Evolutionary conservation across 2,329 filamentous ascomycete genomes (phyloP).

Genomic region (Chrysoporthe cubensis): DNA sequence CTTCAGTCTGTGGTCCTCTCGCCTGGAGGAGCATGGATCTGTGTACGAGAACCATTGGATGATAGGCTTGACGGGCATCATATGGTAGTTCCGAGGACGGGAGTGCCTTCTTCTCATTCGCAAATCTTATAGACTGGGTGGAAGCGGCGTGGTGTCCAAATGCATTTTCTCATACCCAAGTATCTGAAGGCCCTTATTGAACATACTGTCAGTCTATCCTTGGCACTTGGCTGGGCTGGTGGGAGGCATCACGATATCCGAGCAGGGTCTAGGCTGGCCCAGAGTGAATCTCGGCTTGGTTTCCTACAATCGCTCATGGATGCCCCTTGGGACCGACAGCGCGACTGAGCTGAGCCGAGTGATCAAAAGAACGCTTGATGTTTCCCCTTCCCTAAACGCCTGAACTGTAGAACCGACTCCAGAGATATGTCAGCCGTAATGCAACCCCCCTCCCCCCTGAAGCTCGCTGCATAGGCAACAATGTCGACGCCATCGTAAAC

Average conservation of each 20-base stretch:
- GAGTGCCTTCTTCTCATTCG: conserved; percentile 25
- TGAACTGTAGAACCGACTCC: background rate
- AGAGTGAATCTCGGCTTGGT: background rate
- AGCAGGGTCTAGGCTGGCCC: background rate
- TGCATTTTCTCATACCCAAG: conserved; percentile 23
- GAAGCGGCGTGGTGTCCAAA: conserved; percentile 28
- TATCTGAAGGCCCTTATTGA: background rate
- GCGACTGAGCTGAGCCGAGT: background rate
- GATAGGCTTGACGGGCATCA: conserved; percentile 15
- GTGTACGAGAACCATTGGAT: conserved; percentile 21
- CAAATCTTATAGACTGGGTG: conserved; percentile 35
- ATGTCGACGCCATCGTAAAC: background rate
- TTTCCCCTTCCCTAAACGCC: background rate
- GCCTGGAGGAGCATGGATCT: conserved; percentile 8
- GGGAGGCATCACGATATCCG: background rate
- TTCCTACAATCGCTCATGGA: background rate
- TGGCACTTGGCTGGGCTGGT: background rate
- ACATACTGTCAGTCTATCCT: background rate
- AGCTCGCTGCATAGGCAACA: background rate
- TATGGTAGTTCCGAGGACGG: conserved; percentile 18
- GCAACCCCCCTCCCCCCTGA: background rate
- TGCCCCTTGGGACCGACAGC: background rate
- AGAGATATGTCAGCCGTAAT: background rate
- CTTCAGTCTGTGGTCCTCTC: conserved; percentile 4
- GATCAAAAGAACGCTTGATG: background rate